These are phyloP conservation scores for Leptosphaerulina australis DNA, from an alignment of 2,329 filamentous ascomycete species.

Conservation along the genomic window DNA sequence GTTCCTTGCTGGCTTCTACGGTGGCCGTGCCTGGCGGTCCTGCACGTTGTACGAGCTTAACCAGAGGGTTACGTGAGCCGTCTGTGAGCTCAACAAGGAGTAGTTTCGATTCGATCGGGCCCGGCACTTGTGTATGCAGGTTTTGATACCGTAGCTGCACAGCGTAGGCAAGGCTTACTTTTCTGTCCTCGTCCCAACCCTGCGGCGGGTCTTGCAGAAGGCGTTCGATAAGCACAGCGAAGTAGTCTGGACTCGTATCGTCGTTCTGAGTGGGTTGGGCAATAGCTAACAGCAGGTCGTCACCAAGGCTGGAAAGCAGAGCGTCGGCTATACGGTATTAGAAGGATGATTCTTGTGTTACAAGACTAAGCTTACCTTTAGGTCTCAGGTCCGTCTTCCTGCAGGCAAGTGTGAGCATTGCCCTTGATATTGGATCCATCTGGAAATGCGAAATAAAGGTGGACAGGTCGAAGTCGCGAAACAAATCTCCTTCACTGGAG, in stretches of 20 bases:
- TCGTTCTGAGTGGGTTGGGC: conserved; percentile 67
- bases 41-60: conserved; percentile 71
- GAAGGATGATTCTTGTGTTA: conserved; percentile 12
- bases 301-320: conserved; percentile 81
- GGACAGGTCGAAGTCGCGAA: conserved; percentile 94
- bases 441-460: conserved; percentile 97
- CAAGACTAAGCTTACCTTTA: conserved; percentile 69
- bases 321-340: conserved; percentile 71
- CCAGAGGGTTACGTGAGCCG: conserved; percentile 64
- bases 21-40: conserved; percentile 78
- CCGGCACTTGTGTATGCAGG: conserved; percentile 68
- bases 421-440: conserved; percentile 85
- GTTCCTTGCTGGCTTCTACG: conserved; percentile 70
- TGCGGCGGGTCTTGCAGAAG: conserved; percentile 86
- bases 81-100: conserved; percentile 71
- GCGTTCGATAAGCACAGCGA: conserved; percentile 82
- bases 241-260: conserved; percentile 70
- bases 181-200: conserved; percentile 78
- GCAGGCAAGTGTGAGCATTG: conserved; percentile 85
- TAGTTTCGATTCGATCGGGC: conserved; percentile 71
- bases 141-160: conserved; percentile 67
- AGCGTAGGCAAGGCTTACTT: conserved; percentile 70
- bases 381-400: conserved; percentile 82
- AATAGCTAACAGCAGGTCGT: conserved; percentile 77
- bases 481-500: conserved; percentile 86